Percentiles rank a stretch among this genome's conserved stretches.
Evolutionary conservation across 805 yeast species (phyloP).

Genomic region (Kazachstania taianensis): DNA sequence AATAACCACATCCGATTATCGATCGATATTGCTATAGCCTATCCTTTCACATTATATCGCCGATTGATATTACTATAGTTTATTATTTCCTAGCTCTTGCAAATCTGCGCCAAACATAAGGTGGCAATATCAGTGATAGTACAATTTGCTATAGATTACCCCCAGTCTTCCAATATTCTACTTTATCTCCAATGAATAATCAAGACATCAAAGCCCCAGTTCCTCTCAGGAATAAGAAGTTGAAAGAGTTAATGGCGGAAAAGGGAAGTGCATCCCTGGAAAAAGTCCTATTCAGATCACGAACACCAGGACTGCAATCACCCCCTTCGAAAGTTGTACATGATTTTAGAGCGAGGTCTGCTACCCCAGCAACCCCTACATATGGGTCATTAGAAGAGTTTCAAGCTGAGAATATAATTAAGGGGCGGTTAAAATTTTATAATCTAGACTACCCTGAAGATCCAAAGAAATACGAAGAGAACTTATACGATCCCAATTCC

Average conservation of each 20-base stretch:
- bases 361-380: slow-evolving; percentile 17
- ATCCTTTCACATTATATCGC: too few species aligned
- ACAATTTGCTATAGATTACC: too few species aligned
- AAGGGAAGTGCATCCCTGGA: slow-evolving; percentile 1
- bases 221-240: slow-evolving; percentile 17
- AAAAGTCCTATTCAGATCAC: slow-evolving; percentile 11
- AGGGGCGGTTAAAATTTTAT: slow-evolving; percentile 32
- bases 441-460: slow-evolving; percentile 44
- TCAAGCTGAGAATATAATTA: slow-evolving; percentile 17
- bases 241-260: slow-evolving; percentile 10
- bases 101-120: too few species aligned
- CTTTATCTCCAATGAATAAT: slow-evolving; percentile 10
- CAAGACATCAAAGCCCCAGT: slow-evolving; percentile 20
- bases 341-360: slow-evolving; percentile 10
- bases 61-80: too few species aligned
- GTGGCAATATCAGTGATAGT: too few species aligned
- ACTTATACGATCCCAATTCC: slow-evolving; percentile 28
- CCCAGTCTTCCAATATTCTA: too few species aligned
- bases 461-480: slow-evolving; percentile 24
- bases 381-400: slow-evolving; percentile 15
- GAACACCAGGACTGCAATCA: slow-evolving; percentile 6
- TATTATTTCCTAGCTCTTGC: too few species aligned
- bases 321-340: slow-evolving; percentile 3
- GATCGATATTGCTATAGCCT: too few species aligned
- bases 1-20: too few species aligned